Percentiles rank a stretch among this genome's conserved stretches.
Evolutionary conservation across 2,329 filamentous ascomycete genomes (phyloP).

Genomic region (Bipolaris gigantea): DNA sequence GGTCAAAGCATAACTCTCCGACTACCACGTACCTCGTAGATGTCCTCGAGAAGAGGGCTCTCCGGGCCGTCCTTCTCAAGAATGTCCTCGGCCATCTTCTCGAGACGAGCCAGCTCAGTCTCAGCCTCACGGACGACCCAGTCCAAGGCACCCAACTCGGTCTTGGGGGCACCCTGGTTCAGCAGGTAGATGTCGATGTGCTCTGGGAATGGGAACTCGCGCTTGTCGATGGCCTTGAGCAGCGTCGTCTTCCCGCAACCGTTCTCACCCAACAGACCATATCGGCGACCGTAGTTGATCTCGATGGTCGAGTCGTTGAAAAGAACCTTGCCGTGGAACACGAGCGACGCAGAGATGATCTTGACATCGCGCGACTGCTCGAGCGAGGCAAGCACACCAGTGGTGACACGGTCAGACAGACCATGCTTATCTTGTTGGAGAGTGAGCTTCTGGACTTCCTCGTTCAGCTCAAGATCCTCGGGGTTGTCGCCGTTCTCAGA

Average conservation of each 20-base stretch:
- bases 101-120: slow-evolving; percentile 86
- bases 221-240: slow-evolving; percentile 87
- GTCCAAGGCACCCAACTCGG: slow-evolving; percentile 86
- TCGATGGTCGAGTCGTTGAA: slow-evolving; percentile 94
- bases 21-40: slow-evolving; percentile 78
- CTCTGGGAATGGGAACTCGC: slow-evolving; percentile 94
- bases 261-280: slow-evolving; percentile 97
- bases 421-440: slow-evolving; percentile 96
- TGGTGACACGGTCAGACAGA: slow-evolving; percentile 96
- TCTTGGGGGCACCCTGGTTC: slow-evolving; percentile 92
- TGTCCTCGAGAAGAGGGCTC: slow-evolving; percentile 82
- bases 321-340: slow-evolving; percentile 97
- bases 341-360: slow-evolving; percentile 88
- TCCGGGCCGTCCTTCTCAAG: slow-evolving; percentile 92
- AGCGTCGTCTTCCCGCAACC: slow-evolving; percentile 99
- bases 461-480: slow-evolving; percentile 64
- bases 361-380: slow-evolving; percentile 90
- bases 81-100: slow-evolving; percentile 84
- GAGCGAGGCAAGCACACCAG: slow-evolving; percentile 89
- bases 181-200: slow-evolving; percentile 98
- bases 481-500: slow-evolving; percentile 73
- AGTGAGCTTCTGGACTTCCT: slow-evolving; percentile 84
- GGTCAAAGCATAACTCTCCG: background rate
- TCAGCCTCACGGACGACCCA: slow-evolving; percentile 97
- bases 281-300: slow-evolving; percentile 87